Percentiles rank a stretch among this genome's conserved stretches.
Evolutionary conservation across 2,329 filamentous ascomycete species (phyloP).

Genomic region (Talaromyces sp.): DNA sequence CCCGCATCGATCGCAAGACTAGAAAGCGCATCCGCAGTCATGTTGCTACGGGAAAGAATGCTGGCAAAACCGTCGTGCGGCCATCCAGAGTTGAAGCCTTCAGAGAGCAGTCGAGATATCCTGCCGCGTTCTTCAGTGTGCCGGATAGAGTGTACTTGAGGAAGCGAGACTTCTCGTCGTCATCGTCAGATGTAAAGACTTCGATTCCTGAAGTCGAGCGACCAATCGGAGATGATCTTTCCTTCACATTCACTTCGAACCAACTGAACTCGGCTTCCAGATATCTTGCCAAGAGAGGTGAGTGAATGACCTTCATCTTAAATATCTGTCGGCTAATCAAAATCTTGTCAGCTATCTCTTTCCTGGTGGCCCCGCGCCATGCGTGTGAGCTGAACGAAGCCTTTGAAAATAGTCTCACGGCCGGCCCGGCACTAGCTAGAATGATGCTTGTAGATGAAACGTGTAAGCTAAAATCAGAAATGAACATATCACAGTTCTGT

Average conservation of each 20-base stretch:
- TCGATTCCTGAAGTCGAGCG: neutral
- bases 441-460: conserved; percentile 17
- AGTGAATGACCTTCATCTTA: neutral
- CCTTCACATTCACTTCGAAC: conserved; percentile 1
- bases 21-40: conserved; percentile 18
- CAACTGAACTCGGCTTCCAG: conserved; percentile 6
- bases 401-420: conserved; percentile 3
- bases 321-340: neutral
- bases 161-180: neutral
- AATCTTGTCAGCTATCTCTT: conserved; percentile 4
- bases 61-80: conserved; percentile 15
- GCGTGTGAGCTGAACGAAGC: conserved; percentile 9
- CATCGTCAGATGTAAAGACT: neutral
- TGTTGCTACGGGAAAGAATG: conserved; percentile 16
- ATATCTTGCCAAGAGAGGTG: conserved; percentile 12
- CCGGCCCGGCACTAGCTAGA: conserved; percentile 2
- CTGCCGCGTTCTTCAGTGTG: neutral
- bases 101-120: neutral
- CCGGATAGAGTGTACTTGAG: neutral
- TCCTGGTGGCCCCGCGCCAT: conserved; percentile 15
- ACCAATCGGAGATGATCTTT: conserved; percentile 13
- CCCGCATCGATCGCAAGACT: neutral
- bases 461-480: conserved; percentile 1
- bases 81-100: conserved; percentile 16
- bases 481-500: neutral